A percentile compares a stretch with the other conserved stretches of the same genome.
Conservation (phyloP, 257 asterid species). For the Fraxinus americana region DNA sequence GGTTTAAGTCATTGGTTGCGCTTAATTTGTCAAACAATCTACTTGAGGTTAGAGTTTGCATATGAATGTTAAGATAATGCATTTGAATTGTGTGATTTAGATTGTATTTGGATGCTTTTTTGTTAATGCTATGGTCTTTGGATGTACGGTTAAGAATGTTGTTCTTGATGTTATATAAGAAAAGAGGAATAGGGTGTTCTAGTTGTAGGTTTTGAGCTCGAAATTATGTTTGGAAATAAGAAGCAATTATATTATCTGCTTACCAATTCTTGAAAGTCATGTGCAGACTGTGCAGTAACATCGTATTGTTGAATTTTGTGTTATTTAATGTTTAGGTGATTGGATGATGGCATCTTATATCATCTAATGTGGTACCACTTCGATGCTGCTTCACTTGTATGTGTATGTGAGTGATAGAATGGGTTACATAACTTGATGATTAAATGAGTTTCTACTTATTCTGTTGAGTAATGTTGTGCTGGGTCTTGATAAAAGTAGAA, state of each 20-base stretch:
- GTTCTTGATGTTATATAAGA: neutral
- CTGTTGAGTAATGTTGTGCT: neutral
- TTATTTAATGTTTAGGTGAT: neutral
- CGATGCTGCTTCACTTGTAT: neutral
- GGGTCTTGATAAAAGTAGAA: neutral
- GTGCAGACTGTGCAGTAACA: neutral
- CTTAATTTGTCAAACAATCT: constrained; percentile 77
- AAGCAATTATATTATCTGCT: neutral
- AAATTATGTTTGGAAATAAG: neutral
- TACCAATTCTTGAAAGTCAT: neutral
- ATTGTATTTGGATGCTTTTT: constrained; percentile 5
- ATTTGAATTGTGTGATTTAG: constrained; percentile 13
- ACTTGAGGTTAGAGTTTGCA: constrained; percentile 56
- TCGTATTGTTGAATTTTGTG: neutral
- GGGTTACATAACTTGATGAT: neutral
- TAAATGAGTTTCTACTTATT: neutral
- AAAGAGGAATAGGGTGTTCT: neutral
- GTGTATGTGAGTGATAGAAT: neutral
- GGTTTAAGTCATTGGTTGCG: constrained; percentile 50
- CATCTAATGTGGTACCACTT: neutral
- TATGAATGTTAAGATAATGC: neutral
- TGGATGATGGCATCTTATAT: neutral
- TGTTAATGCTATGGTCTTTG: neutral
- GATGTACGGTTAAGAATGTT: neutral
- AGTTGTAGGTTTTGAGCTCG: neutral